Conservation (phyloP, 495 filamentous ascomycete genomes). For the Penicillium dipodomyicola region DNA sequence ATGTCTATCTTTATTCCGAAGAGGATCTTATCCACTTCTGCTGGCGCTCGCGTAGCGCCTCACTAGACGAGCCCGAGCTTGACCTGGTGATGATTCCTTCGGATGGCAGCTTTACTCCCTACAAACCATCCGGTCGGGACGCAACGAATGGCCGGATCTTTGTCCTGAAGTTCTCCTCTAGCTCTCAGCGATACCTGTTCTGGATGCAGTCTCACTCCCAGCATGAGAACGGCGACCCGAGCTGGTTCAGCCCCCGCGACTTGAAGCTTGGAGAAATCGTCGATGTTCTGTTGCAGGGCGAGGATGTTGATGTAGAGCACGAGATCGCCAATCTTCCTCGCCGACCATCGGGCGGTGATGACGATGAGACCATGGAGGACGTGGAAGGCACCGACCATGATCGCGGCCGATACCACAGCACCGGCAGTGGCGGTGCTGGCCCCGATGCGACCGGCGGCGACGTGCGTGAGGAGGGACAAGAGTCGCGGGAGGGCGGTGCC, state of each 20-base stretch:
- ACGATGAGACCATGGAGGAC: constrained; percentile 82
- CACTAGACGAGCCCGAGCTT: constrained; percentile 66
- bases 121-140: constrained; percentile 59
- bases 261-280: constrained; percentile 80
- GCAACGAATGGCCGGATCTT: constrained; percentile 88
- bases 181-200: constrained; percentile 86
- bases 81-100: constrained; percentile 89
- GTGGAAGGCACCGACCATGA: constrained; percentile 63
- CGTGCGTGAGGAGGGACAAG: constrained; percentile 83
- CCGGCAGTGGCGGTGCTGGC: constrained; percentile 75
- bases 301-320: constrained; percentile 78
- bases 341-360: constrained; percentile 44
- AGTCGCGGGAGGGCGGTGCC: constrained; percentile 83
- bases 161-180: constrained; percentile 91
- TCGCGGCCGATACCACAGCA: constrained; percentile 52
- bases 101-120: constrained; percentile 81
- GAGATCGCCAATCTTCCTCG: constrained; percentile 67
- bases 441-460: constrained; percentile 85
- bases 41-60: constrained; percentile 73
- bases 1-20: constrained; percentile 90
- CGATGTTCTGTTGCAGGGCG: constrained; percentile 77
- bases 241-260: constrained; percentile 79
- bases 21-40: constrained; percentile 97
- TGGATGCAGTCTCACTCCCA: constrained; percentile 92
- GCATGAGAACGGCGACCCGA: constrained; percentile 64